Base-by-base conservation (phyloP, 2,329 filamentous ascomycete genomes). In the Beauveria scarabaeidicola region DNA sequence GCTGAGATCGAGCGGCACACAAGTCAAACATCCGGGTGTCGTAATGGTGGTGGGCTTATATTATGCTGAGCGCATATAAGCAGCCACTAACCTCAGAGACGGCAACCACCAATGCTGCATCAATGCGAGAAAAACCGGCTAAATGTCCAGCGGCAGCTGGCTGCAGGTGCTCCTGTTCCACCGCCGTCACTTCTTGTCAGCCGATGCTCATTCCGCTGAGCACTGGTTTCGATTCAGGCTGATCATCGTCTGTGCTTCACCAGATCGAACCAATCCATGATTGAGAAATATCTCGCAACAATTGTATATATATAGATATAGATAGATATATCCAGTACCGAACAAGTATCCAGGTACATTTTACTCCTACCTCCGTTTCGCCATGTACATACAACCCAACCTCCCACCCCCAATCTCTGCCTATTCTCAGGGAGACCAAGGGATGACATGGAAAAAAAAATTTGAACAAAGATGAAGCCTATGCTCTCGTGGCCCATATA, bases 331-430 rank as follows among this genome's bases (percentile, higher is more conserved):
- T 47, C 32, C 23, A 50, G 44, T 51, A 57, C 46, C 55, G 9
- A 29, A 56, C 2, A 41, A 23, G 23, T 23, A 25, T 36, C 17
- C 55, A 43, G 36, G 55, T 41, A 51, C 36, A 9, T 15, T 51
- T 23, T 32, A 15, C 32, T 43, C 38, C 29, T 38, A 5, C 23
- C 19, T 10, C 15, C 11, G 6, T 32, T 6, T 43, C 44, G 9
- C 32, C 54, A 43, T 58, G 55, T 58, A 51, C 54, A 21, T 43
- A 57, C 44, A 57, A 41, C 36, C 53, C 55, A 19, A 13, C 38
- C 25, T 32, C 46, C 11, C 25, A 43, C 13, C 44, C 29, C 7
- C 25, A 32, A n/a, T 51, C 17, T 36, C 53, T 25, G 10, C 3
- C 17, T 38, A 19, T 23, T 9, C 36, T 17, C 4, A 15, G 17